Percentiles rank a stretch among this genome's conserved stretches.
Conservation (phyloP, 1,284 basidiomycete genomes). For the Earliella scabrosa region DNA sequence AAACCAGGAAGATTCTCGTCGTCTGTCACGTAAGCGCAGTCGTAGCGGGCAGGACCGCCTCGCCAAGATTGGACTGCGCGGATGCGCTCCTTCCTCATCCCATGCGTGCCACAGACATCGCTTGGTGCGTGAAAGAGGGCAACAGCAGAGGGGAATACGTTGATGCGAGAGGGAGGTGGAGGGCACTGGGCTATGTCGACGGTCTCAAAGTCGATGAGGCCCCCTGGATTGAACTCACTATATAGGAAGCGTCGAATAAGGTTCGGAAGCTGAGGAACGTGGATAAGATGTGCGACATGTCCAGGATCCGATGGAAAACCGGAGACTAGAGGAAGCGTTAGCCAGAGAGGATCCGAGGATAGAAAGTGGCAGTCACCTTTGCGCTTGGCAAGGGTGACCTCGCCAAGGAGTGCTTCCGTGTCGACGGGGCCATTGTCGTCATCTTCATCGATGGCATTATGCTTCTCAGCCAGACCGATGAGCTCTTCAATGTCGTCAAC, state of each 20-base stretch:
- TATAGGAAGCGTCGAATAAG: background rate
- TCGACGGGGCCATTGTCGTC: no score
- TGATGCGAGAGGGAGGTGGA: background rate
- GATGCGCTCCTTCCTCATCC: slow-evolving; percentile 32
- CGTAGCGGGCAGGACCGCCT: background rate
- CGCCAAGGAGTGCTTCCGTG: no score
- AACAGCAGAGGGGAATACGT: slow-evolving; percentile 17
- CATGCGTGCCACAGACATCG: slow-evolving; percentile 26
- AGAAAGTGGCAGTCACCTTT: no score
- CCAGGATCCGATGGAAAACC: no score
- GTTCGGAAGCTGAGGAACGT: background rate
- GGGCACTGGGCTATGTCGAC: background rate
- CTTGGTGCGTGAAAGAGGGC: slow-evolving; percentile 31
- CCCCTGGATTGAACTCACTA: background rate
- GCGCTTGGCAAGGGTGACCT: no score
- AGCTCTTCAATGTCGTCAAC: background rate
- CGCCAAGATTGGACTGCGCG: slow-evolving; percentile 22
- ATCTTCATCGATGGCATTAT: no score
- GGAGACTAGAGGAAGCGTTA: no score
- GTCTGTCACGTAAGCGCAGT: slow-evolving; percentile 13
- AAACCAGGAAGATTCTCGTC: background rate
- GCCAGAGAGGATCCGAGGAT: no score
- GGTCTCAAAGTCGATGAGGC: background rate
- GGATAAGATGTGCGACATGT: background rate
- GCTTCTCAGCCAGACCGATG: no score